phyloP scores from a whole-genome alignment of 352 stramenopile genomes.

The Phytophthora sansomeana region DNA sequence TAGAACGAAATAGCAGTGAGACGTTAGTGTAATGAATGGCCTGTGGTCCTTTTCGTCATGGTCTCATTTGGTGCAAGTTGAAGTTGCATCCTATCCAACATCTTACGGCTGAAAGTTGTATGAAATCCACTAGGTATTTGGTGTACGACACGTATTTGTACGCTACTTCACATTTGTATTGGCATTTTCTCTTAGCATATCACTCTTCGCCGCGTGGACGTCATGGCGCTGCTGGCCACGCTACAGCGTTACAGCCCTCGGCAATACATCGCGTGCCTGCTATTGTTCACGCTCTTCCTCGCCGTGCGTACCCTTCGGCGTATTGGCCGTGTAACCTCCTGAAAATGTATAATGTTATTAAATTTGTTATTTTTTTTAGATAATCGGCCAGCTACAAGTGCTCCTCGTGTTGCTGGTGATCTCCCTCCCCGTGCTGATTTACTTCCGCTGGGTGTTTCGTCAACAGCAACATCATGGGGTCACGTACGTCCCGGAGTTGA shows the following conservation, averaged over 20 bases:
- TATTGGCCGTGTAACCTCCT: background rate
- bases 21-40: slow-evolving; percentile 34
- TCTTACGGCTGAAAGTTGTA: background rate
- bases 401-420: slow-evolving; percentile 42
- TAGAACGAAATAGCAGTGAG: slow-evolving; percentile 29
- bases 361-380: slow-evolving; percentile 25
- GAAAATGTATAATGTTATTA: background rate
- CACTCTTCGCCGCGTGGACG: slow-evolving; percentile 9
- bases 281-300: slow-evolving; percentile 35
- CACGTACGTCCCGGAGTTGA: slow-evolving; percentile 40
- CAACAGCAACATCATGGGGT: slow-evolving; percentile 59
- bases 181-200: background rate
- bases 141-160: background rate
- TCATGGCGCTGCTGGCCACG: slow-evolving; percentile 39
- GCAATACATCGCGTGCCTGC: slow-evolving; percentile 24
- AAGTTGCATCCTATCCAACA: background rate
- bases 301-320: slow-evolving; percentile 18
- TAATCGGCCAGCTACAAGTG: slow-evolving; percentile 35
- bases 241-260: slow-evolving; percentile 44
- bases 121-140: background rate
- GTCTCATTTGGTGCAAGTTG: slow-evolving; percentile 7
- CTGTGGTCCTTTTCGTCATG: slow-evolving; percentile 27
- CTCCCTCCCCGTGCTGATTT: slow-evolving; percentile 41
- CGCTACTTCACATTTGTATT: background rate
- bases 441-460: slow-evolving; percentile 45